phyloP scores from a whole-genome alignment of 805 yeast species.

The Pichia scutulata region DNA sequence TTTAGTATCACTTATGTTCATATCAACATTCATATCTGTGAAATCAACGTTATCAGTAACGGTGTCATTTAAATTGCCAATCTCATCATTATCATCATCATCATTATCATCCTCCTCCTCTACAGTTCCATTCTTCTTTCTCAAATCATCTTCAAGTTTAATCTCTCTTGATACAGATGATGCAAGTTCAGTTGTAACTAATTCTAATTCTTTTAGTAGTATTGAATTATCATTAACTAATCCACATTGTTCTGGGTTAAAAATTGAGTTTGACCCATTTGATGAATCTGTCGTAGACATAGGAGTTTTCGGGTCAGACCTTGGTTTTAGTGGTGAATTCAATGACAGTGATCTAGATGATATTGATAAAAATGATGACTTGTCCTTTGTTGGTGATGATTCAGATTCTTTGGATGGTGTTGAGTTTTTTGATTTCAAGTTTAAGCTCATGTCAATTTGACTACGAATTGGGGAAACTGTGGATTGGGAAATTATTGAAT shows the following conservation, averaged over 20 bases:
- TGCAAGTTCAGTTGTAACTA: slow-evolving; percentile 67
- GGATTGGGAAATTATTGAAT: neutral
- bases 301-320: slow-evolving; percentile 6
- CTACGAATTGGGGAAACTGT: neutral
- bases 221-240: slow-evolving; percentile 52
- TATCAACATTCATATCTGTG: neutral
- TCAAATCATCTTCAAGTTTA: slow-evolving; percentile 36
- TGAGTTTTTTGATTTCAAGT: neutral
- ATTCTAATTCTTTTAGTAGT: slow-evolving; percentile 53
- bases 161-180: slow-evolving; percentile 65
- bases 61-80: neutral
- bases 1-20: neutral
- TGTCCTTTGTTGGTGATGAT: neutral
- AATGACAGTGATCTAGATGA: neutral
- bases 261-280: slow-evolving; percentile 11
- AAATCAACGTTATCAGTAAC: neutral
- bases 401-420: neutral
- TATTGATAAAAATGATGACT: neutral
- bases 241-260: slow-evolving; percentile 55
- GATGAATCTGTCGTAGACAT: slow-evolving; percentile 7
- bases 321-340: neutral
- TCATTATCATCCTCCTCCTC: too few species aligned
- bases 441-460: slow-evolving; percentile 4
- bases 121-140: neutral
- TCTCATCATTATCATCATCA: neutral